A percentile compares a stretch with the other conserved stretches of the same genome.
These are phyloP conservation scores for Hypoxylon sp. DNA, from an alignment of 2,329 filamentous ascomycete species.

Conservation along the genomic window DNA sequence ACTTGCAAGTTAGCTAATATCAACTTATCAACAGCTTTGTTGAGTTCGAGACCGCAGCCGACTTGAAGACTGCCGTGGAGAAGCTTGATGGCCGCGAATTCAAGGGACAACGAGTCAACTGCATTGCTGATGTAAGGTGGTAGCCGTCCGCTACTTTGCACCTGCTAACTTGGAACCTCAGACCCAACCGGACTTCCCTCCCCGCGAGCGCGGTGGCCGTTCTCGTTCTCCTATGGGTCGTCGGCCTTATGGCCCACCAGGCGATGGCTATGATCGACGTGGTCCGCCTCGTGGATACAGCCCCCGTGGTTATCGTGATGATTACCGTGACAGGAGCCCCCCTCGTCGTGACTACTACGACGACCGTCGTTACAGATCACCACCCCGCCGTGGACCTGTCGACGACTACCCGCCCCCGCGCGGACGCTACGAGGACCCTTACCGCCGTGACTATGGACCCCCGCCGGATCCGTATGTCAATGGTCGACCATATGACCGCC, in stretches of 20 bases:
- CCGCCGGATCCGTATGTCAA: conserved; percentile 73
- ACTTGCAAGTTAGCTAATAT: conserved; percentile 30
- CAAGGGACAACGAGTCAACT: conserved; percentile 89
- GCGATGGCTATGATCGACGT: conserved; percentile 87
- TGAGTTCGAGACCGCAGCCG: conserved; percentile 93
- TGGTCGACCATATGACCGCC: conserved; percentile 71
- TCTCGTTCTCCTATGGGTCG: conserved; percentile 81
- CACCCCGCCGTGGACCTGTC: conserved; percentile 78
- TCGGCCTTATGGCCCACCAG: conserved; percentile 75
- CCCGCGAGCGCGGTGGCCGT: conserved; percentile 77
- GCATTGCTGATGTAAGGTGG: conserved; percentile 84
- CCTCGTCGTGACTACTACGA: conserved; percentile 91
- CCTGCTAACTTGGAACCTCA: conserved; percentile 57
- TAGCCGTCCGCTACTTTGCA: conserved; percentile 16
- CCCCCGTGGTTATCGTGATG: conserved; percentile 77
- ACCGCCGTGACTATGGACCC: conserved; percentile 75
- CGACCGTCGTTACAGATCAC: conserved; percentile 84
- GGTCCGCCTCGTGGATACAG: conserved; percentile 85
- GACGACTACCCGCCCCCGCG: conserved; percentile 83
- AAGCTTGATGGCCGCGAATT: conserved; percentile 95
- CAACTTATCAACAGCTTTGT: conserved; percentile 77
- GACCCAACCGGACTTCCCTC: conserved; percentile 84
- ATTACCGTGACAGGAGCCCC: conserved; percentile 90
- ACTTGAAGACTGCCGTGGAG: conserved; percentile 91
- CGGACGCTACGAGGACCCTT: conserved; percentile 82